Evolutionary conservation across 805 yeast species (phyloP), one percentile per base, ranked within the genome.

Genomic region (Wickerhamiella australiensis): DNA sequence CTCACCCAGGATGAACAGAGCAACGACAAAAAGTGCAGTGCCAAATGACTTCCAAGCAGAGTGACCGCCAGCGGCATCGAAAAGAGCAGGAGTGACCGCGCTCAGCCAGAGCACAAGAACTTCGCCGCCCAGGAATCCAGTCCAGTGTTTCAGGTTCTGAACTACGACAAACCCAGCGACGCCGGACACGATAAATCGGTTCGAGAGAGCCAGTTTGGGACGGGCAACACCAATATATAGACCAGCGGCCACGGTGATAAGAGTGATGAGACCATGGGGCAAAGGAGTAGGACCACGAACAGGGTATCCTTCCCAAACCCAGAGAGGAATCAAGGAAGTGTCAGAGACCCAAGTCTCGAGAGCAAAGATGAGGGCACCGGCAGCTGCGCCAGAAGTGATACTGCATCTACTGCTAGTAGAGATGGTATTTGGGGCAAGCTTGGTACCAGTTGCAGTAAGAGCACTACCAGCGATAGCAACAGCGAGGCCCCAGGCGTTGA

Each of bases 221-320:
- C 58, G 22, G 49, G 54, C 38, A 56, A 66, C 59, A 1, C 78
- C 79, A 56, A 71, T 54, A 53, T 73, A 69, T 7, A 71, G 65
- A 40, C 94, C 95, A 2, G 72, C 46, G 11, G 75, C 64, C 71
- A 83, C 72, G 5, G 78, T 75, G 9, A 68, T 61, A 53, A 88
- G 73, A 22, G 85, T 76, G 9, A 65, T 51, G 7, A 81, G 74
- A 44, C 94, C 90, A 56, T 85, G 86, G 26, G 94, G 86, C 42
- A 87, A 78, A 11, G 96, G 94, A 3, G 83, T 73, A 9, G 96
- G 96, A 0, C 94, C 94, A 3, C 69, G 68, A n/a, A 85, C 70
- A 38, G 94, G 95, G 63, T 74, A 90, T 1, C 98, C 98, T 53
- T 80, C 83, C 97, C 97, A 92, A n/a, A 79, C 78, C 96, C 96